Evolutionary conservation across 2,329 filamentous ascomycete genomes (phyloP), one percentile per base, ranked within the genome.

Genomic region (Phialophora expanda): DNA sequence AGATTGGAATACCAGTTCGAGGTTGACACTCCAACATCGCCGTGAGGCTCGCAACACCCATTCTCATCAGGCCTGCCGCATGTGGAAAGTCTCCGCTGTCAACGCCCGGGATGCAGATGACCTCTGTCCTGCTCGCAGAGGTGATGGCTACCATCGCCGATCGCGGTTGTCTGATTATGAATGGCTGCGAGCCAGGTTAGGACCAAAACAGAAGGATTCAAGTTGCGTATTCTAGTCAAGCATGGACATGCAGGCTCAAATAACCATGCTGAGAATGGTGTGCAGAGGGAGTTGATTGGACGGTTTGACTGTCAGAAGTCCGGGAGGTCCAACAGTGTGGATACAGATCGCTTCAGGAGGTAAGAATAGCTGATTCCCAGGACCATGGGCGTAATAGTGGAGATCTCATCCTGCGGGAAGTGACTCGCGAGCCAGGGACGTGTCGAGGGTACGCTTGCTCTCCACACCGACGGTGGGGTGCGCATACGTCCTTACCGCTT

Each of bases 121-220:
- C 38, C 26, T 50, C n/a, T 30, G 46, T 8, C 17, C 17, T 44
- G 26, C 30, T 46, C 17, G 26, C 14, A 14, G 28, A 48, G 9
- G n/a, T 30, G 41, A 12, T 20, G n/a, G 56, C 38, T 26, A 2
- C n/a, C 38, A 50, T 58, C 56, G 56, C 41, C 56, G 56, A 59
- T 59, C 56, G 8, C 17, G 12, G 1, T 14, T 24, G 14, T 9
- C 12, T 50, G 56, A 59, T 32, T 20, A 59, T 48, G 56, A 50
- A 12, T 32, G 56, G 46, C n/a, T 48, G 22, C 56, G 24, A 46
- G 41, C 28, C 56, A 28, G 22, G 6, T 32, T 44, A 44, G 26
- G 56, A 59, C 56, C 12, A 46, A 46, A 20, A n/a, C 22, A 51
- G 56, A 48, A 59, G 56, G 56, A 59, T 59, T 41, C 46, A 50